phyloP scores from a whole-genome alignment of 192 early-diverging fungal genomes.

The Thamnidium elegans region DNA sequence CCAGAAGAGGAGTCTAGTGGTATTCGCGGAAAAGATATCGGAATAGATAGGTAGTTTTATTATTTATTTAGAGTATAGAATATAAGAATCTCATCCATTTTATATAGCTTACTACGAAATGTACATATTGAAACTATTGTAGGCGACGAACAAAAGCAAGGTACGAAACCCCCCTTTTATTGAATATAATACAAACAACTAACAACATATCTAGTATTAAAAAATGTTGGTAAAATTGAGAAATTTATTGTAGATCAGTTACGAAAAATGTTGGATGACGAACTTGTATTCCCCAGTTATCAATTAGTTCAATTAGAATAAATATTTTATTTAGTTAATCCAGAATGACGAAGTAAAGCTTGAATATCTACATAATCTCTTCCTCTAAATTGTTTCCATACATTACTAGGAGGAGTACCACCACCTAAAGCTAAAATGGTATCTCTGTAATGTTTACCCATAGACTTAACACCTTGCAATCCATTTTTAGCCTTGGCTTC shows the following conservation, averaged over 20 bases:
- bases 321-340: slow-evolving; percentile 25
- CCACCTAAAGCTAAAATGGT: slow-evolving; percentile 59
- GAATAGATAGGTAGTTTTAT: slow-evolving; percentile 26
- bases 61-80: neutral
- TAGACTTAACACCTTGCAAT: slow-evolving; percentile 2
- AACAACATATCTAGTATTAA: slow-evolving; percentile 50
- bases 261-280: slow-evolving; percentile 69
- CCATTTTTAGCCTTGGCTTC: slow-evolving; percentile 32
- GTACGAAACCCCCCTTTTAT: slow-evolving; percentile 24
- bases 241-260: slow-evolving; percentile 77
- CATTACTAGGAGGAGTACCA: slow-evolving; percentile 46
- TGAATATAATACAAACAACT: neutral
- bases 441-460: slow-evolving; percentile 53
- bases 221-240: slow-evolving; percentile 83
- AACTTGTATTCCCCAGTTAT: slow-evolving; percentile 76
- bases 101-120: slow-evolving; percentile 49
- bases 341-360: slow-evolving; percentile 53
- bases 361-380: slow-evolving; percentile 46
- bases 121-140: slow-evolving; percentile 64
- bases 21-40: slow-evolving; percentile 33
- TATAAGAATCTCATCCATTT: neutral
- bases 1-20: slow-evolving; percentile 47
- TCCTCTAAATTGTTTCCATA: slow-evolving; percentile 56
- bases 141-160: slow-evolving; percentile 65
- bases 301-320: slow-evolving; percentile 31